phyloP scores from a whole-genome alignment of 176 grass and related monocot species.

The Tillandsia leiboldiana region DNA sequence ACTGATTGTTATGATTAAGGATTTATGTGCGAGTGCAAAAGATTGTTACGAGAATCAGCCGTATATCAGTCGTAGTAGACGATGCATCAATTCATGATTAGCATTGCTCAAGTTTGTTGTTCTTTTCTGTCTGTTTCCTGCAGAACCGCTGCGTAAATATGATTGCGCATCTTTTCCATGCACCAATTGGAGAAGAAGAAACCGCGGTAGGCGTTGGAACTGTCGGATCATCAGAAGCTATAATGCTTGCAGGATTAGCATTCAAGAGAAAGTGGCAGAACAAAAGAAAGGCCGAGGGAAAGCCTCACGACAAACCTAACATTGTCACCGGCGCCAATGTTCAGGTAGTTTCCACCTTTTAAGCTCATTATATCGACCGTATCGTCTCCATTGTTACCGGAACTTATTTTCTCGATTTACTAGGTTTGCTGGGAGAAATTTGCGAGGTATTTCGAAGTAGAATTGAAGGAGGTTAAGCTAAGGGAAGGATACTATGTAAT shows the following conservation, averaged over 20 bases:
- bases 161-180: slow-evolving; percentile 71
- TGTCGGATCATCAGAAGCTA: slow-evolving; percentile 67
- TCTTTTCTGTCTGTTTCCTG: neutral
- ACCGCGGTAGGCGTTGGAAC: slow-evolving; percentile 56
- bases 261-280: slow-evolving; percentile 90
- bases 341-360: slow-evolving; percentile 31
- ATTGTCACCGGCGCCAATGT: slow-evolving; percentile 89
- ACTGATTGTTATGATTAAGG: neutral
- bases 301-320: slow-evolving; percentile 69
- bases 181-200: slow-evolving; percentile 47
- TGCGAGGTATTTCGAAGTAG: slow-evolving; percentile 76
- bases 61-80: too few species aligned
- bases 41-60: too few species aligned
- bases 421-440: slow-evolving; percentile 89
- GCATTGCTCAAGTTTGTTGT: slow-evolving; percentile 10
- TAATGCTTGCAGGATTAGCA: slow-evolving; percentile 74
- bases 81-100: too few species aligned
- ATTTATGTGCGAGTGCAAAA: too few species aligned
- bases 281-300: slow-evolving; percentile 55
- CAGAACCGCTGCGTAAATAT: slow-evolving; percentile 88
- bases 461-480: slow-evolving; percentile 74
- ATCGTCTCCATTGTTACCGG: neutral
- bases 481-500: slow-evolving; percentile 65
- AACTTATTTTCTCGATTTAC: neutral
- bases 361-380: neutral